Percentiles rank a stretch among this genome's conserved stretches.
Evolutionary conservation across 2,329 filamentous ascomycete species (phyloP).

Genomic region (Diaporthe batatas): DNA sequence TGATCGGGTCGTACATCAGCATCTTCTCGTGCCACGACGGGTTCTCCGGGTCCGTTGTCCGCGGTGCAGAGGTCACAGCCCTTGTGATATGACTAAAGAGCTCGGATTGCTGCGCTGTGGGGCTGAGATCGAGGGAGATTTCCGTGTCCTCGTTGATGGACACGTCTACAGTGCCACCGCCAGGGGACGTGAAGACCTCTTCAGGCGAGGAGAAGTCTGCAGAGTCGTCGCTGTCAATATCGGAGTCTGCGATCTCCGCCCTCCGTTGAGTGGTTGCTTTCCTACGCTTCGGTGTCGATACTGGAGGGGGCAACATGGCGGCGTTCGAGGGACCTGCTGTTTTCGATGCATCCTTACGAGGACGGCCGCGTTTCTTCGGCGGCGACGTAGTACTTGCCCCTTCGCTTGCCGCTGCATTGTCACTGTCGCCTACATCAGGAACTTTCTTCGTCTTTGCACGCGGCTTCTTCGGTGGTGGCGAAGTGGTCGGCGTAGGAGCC

Average conservation of each 20-base stretch:
- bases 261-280: slow-evolving; percentile 44
- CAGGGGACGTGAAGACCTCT: slow-evolving; percentile 59
- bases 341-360: slow-evolving; percentile 53
- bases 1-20: slow-evolving; percentile 90
- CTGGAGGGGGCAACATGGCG: slow-evolving; percentile 36
- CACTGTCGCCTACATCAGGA: slow-evolving; percentile 45
- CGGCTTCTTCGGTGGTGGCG: slow-evolving; percentile 42
- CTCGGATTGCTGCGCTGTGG: slow-evolving; percentile 57
- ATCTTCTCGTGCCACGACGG: slow-evolving; percentile 94
- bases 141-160: slow-evolving; percentile 61
- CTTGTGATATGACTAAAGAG: slow-evolving; percentile 68
- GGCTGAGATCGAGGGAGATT: slow-evolving; percentile 55
- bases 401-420: slow-evolving; percentile 53
- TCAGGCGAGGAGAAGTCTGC: slow-evolving; percentile 52
- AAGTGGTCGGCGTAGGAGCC: background rate
- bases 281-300: slow-evolving; percentile 49
- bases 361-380: slow-evolving; percentile 57
- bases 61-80: slow-evolving; percentile 66
- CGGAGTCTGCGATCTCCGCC: slow-evolving; percentile 67
- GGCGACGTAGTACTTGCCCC: slow-evolving; percentile 45
- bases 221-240: slow-evolving; percentile 53
- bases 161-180: slow-evolving; percentile 54
- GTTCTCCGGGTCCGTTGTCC: slow-evolving; percentile 60
- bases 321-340: background rate
- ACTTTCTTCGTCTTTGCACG: slow-evolving; percentile 54